Evolutionary conservation across 208 protist species (phyloP).

Genomic region (Entamoeba invadens): DNA sequence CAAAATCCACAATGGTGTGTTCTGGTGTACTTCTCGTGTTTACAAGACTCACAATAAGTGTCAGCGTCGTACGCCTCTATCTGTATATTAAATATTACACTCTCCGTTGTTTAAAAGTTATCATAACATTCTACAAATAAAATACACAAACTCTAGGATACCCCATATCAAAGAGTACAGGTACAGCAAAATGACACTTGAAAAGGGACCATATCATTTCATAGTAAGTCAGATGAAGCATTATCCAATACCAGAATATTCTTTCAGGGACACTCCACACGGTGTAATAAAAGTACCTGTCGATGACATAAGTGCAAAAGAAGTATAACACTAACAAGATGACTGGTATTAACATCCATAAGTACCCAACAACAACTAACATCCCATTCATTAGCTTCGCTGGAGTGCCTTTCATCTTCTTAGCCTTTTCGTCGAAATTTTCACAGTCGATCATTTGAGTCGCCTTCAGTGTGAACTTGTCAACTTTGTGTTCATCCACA

Average conservation of each 20-base stretch:
- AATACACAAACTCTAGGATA: background rate
- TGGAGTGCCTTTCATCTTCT: background rate
- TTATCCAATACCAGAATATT: background rate
- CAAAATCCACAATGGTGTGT: slow-evolving; percentile 1
- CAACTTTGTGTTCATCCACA: background rate
- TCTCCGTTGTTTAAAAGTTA: too few relatives aligned
- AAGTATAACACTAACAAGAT: background rate
- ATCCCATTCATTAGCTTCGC: background rate
- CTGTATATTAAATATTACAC: too few relatives aligned
- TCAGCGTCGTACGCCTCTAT: background rate
- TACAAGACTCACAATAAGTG: background rate
- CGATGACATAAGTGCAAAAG: background rate
- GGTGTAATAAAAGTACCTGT: background rate
- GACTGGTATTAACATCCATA: background rate
- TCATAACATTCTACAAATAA: too few relatives aligned
- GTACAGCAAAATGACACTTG: background rate
- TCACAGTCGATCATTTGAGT: background rate
- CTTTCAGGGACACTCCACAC: background rate
- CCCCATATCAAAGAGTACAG: background rate
- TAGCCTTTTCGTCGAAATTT: background rate
- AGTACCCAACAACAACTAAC: background rate
- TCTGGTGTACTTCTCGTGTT: background rate
- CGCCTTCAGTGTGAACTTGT: background rate
- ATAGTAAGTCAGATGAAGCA: background rate
- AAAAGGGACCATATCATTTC: background rate